Conservation (phyloP, 805 yeast genomes). For the Nakazawaea wyomingensis region DNA sequence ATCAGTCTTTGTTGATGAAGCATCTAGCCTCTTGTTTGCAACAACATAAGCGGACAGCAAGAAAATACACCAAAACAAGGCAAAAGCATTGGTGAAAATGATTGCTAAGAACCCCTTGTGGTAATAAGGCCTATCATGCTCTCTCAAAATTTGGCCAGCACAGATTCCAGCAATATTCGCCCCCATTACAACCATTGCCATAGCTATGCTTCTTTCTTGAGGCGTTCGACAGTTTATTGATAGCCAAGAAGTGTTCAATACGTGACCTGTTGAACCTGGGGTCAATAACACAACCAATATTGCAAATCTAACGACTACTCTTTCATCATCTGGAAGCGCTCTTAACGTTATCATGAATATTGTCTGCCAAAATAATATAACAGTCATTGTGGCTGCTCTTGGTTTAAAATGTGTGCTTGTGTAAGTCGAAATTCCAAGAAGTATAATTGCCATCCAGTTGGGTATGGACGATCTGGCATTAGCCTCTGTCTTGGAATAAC, state of each 20-base stretch:
- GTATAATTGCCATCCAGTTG: slow-evolving; percentile 4
- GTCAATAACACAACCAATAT: slow-evolving; percentile 5
- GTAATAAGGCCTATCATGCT: slow-evolving; percentile 16
- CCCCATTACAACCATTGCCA: slow-evolving; percentile 17
- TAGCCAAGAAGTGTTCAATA: slow-evolving; percentile 16
- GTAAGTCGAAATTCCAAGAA: slow-evolving; percentile 1
- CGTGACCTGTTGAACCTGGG: slow-evolving; percentile 9
- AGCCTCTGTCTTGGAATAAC: slow-evolving; percentile 12
- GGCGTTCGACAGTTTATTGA: slow-evolving; percentile 15
- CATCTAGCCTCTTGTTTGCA: slow-evolving; percentile 3
- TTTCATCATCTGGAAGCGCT: not conserved
- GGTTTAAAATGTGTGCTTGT: slow-evolving; percentile 11
- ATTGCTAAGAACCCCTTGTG: slow-evolving; percentile 14
- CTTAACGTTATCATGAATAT: slow-evolving; percentile 2
- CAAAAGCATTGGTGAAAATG: slow-evolving; percentile 10
- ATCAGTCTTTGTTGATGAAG: not conserved
- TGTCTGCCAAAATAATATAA: slow-evolving; percentile 5
- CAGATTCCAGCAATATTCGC: slow-evolving; percentile 18
- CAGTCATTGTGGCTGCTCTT: slow-evolving; percentile 6
- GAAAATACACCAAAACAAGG: slow-evolving; percentile 13
- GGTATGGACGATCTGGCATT: slow-evolving; percentile 16
- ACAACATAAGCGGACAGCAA: not conserved
- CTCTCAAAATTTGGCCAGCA: slow-evolving; percentile 18
- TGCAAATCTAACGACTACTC: slow-evolving; percentile 5
- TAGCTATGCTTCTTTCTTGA: slow-evolving; percentile 14